phyloP scores from a whole-genome alignment of 768 basidiomycete genomes.

The Macrolepiota dolichaula region DNA sequence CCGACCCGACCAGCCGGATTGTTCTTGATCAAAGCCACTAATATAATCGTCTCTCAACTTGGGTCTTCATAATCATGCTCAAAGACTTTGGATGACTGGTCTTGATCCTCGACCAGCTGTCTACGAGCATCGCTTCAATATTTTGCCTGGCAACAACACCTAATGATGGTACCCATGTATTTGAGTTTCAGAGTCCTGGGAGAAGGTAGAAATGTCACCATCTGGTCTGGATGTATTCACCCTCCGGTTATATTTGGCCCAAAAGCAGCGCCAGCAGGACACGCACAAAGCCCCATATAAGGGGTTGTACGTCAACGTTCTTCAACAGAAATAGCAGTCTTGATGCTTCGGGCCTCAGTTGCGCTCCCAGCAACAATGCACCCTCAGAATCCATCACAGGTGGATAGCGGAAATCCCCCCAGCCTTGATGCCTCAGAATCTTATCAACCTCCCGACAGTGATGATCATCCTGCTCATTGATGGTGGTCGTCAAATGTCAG shows the following conservation, averaged over 20 bases:
- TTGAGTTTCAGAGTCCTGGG: not conserved
- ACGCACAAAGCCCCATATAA: not conserved
- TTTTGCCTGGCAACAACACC: not conserved
- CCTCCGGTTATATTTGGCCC: not conserved
- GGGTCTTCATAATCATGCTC: not conserved
- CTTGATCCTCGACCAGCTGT: not conserved
- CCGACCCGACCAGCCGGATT: not conserved
- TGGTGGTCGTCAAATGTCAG: not conserved
- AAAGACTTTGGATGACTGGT: not conserved
- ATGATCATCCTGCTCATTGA: not conserved
- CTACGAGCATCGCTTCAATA: not conserved
- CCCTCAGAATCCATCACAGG: not conserved
- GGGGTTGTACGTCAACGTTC: not conserved
- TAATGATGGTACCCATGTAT: not conserved
- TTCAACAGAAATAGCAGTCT: not conserved
- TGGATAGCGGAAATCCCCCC: not conserved
- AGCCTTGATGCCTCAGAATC: not conserved
- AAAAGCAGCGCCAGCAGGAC: not conserved
- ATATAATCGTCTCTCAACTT: not conserved
- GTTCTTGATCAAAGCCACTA: not conserved
- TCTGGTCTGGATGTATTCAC: not conserved
- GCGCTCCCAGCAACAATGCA: not conserved
- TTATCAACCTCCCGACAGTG: constrained; percentile 4
- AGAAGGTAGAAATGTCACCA: not conserved
- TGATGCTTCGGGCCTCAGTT: not conserved